Evolutionary conservation across 306 rosid species (phyloP).

Genomic region (Cicer yamashitae): DNA sequence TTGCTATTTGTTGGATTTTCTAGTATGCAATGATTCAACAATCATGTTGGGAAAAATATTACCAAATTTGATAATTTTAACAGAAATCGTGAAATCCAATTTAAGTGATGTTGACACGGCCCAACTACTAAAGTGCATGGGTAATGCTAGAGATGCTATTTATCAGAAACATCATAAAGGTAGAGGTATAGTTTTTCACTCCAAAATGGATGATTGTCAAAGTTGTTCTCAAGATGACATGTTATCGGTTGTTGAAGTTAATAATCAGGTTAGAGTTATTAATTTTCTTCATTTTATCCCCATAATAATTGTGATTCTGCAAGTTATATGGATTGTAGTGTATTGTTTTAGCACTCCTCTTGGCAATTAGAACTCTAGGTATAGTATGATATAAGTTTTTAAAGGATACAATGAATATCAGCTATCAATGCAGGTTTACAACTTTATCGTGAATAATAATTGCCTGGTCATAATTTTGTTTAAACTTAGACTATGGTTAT

Average conservation of each 20-base stretch:
- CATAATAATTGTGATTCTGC: too few species aligned
- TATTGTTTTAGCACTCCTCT: too few species aligned
- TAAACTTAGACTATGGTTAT: too few species aligned
- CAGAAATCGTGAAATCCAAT: conserved; percentile 51
- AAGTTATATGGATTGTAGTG: too few species aligned
- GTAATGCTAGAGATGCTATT: conserved; percentile 56
- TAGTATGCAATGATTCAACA: conserved; percentile 67
- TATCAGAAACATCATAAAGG: conserved; percentile 47
- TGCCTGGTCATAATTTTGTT: too few species aligned
- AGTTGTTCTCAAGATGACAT: conserved; percentile 47
- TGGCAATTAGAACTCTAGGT: too few species aligned
- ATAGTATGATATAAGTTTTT: too few species aligned
- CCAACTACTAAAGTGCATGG: conserved; percentile 55
- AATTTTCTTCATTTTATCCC: not conserved
- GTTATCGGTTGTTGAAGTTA: conserved; percentile 44
- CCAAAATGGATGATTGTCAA: conserved; percentile 52
- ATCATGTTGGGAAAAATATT: conserved; percentile 73
- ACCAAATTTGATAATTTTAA: conserved; percentile 56
- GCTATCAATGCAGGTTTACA: too few species aligned
- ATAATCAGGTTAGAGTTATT: conserved; percentile 63
- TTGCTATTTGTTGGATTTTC: conserved; percentile 70
- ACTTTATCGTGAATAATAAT: too few species aligned
- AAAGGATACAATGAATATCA: too few species aligned
- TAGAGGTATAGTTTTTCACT: conserved; percentile 44
- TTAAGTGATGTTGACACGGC: conserved; percentile 54